Conservation (phyloP, 345 rosid genomes). For the Diplotaxis tenuifolia region DNA sequence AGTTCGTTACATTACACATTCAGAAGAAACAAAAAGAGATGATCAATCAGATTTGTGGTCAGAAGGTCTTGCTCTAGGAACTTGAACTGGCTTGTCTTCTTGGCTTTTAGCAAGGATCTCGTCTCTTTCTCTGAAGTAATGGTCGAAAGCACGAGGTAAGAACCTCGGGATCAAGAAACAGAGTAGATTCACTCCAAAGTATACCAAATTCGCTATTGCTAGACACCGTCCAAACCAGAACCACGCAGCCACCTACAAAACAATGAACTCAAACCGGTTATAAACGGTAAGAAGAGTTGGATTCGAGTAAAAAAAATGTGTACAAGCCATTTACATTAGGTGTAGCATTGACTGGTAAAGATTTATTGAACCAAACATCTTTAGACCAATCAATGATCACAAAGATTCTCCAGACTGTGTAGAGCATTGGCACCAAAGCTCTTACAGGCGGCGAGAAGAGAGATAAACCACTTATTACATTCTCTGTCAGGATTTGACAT, state of each 20-base stretch:
- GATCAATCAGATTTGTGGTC: conserved; percentile 56
- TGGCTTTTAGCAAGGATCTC: conserved; percentile 53
- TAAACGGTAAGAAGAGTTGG: not conserved
- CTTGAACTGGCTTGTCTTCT: conserved; percentile 50
- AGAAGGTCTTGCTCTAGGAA: conserved; percentile 31
- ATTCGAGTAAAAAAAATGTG: not conserved
- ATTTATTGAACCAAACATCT: conserved; percentile 69
- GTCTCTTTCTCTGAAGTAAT: conserved; percentile 55
- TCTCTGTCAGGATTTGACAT: conserved; percentile 85
- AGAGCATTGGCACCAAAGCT: conserved; percentile 75
- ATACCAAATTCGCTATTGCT: conserved; percentile 53
- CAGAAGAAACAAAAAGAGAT: not conserved
- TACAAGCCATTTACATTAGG: conserved; percentile 42
- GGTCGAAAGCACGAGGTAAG: conserved; percentile 82
- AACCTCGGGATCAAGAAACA: conserved; percentile 75
- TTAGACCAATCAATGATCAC: conserved; percentile 65
- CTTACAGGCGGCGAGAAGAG: conserved; percentile 82
- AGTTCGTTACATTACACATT: conserved; percentile 7
- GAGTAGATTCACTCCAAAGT: conserved; percentile 71
- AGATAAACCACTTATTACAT: conserved; percentile 63
- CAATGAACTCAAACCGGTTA: not conserved
- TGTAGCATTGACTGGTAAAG: conserved; percentile 50
- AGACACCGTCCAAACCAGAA: conserved; percentile 78
- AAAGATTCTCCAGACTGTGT: conserved; percentile 72
- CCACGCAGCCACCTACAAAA: conserved; percentile 55